Base-by-base conservation (phyloP, 2,329 filamentous ascomycete genomes). In the Talaromyces marneffei region DNA sequence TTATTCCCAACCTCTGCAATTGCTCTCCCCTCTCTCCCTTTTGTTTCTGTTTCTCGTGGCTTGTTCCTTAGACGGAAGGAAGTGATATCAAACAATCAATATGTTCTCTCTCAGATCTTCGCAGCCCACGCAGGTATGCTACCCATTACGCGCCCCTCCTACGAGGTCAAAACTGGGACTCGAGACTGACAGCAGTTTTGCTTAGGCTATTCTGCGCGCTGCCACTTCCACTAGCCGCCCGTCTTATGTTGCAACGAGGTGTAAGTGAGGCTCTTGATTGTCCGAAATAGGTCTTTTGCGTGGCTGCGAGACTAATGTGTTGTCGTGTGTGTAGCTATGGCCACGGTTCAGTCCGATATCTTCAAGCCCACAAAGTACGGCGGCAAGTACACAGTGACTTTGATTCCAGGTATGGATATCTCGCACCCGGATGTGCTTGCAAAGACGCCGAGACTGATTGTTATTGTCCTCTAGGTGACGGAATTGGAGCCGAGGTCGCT, bases 291-390 rank as follows among this genome's bases (percentile, higher is more conserved):
- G 23, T 16, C n/a, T n/a, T 23, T 53, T 10, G n/a, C 7, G n/a
- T 9, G n/a, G 9, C 33, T 18, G 40, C 57, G 29, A 29, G 29
- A 62, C 56, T 63, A 39, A 60, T 63, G 66, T 52, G 66, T 52
- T 69, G 65, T 59, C 37, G n/a, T 65, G n/a, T 9, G 31, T 27
- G 2, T 55, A 83, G 81, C 80, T 67, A 82, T 92, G 77, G 91
- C 91, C 71, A 96, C 91, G 66, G 83, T 96, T 71, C 87, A 92
- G 79, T 89, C 89, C 77, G 94, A 97, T 80, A 93, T 97, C 80
- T 97, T 97, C 86, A 96, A 97, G 86, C 92, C 92, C 71, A 92
- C 93, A 82, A 94, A 97, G 85, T 97, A 92, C 79, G 94, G 94
- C 78, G 91, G 93, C 82, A 99, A 97, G 83, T 99, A 97, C 85